These are phyloP conservation scores for Epichloe sp. DNA, from an alignment of 2,329 filamentous ascomycete species.

Conservation along the genomic window DNA sequence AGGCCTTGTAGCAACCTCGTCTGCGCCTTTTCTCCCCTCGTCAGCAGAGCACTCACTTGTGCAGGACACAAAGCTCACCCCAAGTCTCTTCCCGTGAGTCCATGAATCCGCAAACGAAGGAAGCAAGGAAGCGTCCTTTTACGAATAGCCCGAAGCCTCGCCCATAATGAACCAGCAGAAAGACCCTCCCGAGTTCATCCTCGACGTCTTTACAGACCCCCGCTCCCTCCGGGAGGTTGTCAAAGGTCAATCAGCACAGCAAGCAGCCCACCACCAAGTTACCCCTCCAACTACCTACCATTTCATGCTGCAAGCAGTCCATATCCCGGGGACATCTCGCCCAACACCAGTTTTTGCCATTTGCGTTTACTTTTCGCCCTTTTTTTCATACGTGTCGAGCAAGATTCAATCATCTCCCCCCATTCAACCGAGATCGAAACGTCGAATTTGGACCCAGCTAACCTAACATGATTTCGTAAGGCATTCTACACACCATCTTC, in stretches of 20 bases:
- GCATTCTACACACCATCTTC: constrained; percentile 92
- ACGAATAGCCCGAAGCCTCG: background rate
- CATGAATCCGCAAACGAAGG: background rate
- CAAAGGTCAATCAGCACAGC: constrained; percentile 48
- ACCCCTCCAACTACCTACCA: background rate
- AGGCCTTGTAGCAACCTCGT: background rate
- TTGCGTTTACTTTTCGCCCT: no score
- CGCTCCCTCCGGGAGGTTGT: constrained; percentile 83
- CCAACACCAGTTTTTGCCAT: background rate
- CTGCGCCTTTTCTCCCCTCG: background rate
- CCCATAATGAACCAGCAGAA: constrained; percentile 32
- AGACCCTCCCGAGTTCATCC: constrained; percentile 70
- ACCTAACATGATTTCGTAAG: constrained; percentile 28
- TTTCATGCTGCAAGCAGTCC: no score
- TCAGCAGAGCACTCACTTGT: background rate
- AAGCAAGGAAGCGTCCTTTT: no score
- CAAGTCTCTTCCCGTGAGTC: background rate
- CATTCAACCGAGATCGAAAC: background rate
- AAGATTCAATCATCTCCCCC: no score
- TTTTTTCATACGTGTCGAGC: no score
- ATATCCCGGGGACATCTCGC: background rate
- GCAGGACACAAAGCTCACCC: background rate
- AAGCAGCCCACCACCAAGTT: background rate
- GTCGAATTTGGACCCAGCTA: no score
- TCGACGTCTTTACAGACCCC: constrained; percentile 89